Percentiles rank a stretch among this genome's conserved stretches.
Evolutionary conservation across 306 rosid genomes (phyloP).

Genomic region (Canavalia gladiata): DNA sequence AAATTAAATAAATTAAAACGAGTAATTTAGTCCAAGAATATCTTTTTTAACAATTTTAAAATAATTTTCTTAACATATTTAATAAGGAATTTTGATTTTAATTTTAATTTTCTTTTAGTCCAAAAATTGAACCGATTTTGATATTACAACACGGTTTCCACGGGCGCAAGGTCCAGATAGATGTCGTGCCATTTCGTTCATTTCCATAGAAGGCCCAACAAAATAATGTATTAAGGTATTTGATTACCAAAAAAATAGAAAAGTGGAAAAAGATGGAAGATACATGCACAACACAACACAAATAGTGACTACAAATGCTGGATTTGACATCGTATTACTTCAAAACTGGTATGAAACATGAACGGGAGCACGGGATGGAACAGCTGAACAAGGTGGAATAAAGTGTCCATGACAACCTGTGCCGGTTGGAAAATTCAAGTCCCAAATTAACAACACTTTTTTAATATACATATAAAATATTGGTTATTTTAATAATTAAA

Average conservation of each 20-base stretch:
- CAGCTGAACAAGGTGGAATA: slow-evolving; percentile 1
- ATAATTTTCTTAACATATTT: too few relatives aligned
- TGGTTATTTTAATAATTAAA: too few relatives aligned
- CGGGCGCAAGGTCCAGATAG: neutral
- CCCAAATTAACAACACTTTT: neutral
- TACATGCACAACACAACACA: neutral
- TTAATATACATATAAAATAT: too few relatives aligned
- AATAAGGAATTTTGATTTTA: too few relatives aligned
- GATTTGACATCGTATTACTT: neutral
- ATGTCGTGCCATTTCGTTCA: neutral
- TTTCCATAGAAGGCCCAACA: neutral
- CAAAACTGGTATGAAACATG: slow-evolving; percentile 27
- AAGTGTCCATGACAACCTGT: slow-evolving; percentile 15
- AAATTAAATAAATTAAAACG: too few relatives aligned
- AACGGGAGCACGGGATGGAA: neutral
- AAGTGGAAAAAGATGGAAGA: neutral
- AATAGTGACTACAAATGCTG: neutral
- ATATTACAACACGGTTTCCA: neutral
- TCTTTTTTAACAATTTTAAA: too few relatives aligned
- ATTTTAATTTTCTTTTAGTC: neutral
- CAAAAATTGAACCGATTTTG: neutral
- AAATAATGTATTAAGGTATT: neutral
- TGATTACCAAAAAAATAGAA: neutral
- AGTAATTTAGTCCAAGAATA: too few relatives aligned
- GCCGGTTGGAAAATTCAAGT: slow-evolving; percentile 35